These are phyloP conservation scores for Pichia phayaonensis DNA, from an alignment of 805 yeast species.

Conservation along the genomic window DNA sequence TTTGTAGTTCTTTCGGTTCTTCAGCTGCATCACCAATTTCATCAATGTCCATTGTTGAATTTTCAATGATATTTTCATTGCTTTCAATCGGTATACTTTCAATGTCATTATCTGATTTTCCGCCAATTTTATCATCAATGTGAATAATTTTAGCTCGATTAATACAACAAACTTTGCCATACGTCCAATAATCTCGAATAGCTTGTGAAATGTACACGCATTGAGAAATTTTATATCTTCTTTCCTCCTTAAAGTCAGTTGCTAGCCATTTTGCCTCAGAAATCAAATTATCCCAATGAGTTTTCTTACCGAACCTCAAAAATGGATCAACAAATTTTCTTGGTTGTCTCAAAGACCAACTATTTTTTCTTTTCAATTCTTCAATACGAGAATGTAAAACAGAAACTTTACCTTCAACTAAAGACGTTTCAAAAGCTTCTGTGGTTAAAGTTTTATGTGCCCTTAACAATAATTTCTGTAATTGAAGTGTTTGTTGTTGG, in stretches of 20 bases:
- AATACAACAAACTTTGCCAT: conserved; percentile 64
- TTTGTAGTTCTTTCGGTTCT: background rate
- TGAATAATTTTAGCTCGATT: conserved; percentile 39
- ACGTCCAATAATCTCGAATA: conserved; percentile 67
- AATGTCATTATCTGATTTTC: background rate
- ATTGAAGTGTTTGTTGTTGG: conserved; percentile 80
- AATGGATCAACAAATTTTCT: conserved; percentile 63
- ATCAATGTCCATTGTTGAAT: conserved; percentile 1
- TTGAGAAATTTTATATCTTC: conserved; percentile 61
- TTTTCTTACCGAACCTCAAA: conserved; percentile 27
- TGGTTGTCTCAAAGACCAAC: conserved; percentile 91
- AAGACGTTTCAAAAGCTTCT: conserved; percentile 74
- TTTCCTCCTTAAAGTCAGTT: conserved; percentile 62
- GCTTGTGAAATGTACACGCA: conserved; percentile 67
- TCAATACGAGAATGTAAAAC: conserved; percentile 88
- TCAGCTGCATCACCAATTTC: conserved; percentile 6
- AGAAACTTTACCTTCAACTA: conserved; percentile 85
- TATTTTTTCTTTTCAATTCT: conserved; percentile 76
- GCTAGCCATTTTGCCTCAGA: conserved; percentile 84
- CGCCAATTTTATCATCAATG: conserved; percentile 3
- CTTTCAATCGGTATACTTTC: background rate
- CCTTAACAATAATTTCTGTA: conserved; percentile 71
- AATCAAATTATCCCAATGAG: conserved; percentile 68
- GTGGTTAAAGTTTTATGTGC: conserved; percentile 84
- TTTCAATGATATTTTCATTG: background rate